Conservation (phyloP, 495 filamentous ascomycete species). For the Margaritispora aquatica region DNA sequence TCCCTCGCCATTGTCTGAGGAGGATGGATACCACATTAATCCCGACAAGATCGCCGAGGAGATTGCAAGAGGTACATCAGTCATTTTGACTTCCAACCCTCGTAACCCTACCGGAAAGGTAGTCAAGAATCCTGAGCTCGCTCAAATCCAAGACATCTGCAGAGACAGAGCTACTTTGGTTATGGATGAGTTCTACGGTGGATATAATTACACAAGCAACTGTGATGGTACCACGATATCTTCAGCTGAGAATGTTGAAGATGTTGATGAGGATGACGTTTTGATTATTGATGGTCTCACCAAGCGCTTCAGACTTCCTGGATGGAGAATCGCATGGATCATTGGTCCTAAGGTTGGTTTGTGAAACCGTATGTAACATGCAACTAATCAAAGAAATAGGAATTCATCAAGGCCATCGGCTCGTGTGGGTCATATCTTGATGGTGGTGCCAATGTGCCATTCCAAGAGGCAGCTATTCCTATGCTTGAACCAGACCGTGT, state of each 20-base stretch:
- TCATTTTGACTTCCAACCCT: conserved; percentile 94
- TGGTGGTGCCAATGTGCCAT: conserved; percentile 88
- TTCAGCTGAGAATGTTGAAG: conserved; percentile 78
- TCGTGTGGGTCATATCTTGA: conserved; percentile 94
- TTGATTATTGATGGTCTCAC: conserved; percentile 94
- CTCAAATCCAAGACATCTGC: conserved; percentile 86
- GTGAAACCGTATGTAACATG: not conserved
- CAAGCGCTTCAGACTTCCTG: conserved; percentile 92
- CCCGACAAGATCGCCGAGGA: conserved; percentile 88
- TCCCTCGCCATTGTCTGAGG: conserved; percentile 74
- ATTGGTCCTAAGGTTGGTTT: conserved; percentile 68
- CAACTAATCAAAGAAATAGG: conserved; percentile 27
- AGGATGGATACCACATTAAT: conserved; percentile 85
- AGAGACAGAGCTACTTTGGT: conserved; percentile 85
- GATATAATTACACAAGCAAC: conserved; percentile 87
- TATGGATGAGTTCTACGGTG: conserved; percentile 95
- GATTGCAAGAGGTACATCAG: conserved; percentile 77
- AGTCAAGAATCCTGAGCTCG: conserved; percentile 71
- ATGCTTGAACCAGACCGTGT: conserved; percentile 86
- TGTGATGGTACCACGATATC: conserved; percentile 87
- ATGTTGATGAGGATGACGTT: conserved; percentile 62
- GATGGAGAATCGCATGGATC: conserved; percentile 96
- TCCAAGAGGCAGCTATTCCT: conserved; percentile 87
- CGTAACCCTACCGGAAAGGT: conserved; percentile 92
- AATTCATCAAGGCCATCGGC: conserved; percentile 90